Conservation (phyloP, 2,329 filamentous ascomycete species). For the Cladorrhinum sp. region DNA sequence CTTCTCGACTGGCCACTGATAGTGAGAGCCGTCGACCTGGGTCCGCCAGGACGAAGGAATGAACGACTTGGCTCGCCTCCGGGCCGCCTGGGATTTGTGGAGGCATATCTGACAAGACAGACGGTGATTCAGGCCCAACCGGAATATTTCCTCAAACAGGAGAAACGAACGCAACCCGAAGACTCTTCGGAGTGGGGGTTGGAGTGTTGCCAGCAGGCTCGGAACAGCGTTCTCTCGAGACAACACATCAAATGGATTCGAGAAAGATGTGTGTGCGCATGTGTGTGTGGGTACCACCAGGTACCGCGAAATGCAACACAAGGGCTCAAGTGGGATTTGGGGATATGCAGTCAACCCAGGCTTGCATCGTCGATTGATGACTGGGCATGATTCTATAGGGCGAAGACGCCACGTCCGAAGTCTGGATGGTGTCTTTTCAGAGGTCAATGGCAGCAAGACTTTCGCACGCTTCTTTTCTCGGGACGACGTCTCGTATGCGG, state of each 20-base stretch:
- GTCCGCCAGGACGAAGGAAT: conserved; percentile 19
- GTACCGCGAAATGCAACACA: conserved; percentile 29
- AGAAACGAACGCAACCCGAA: no score
- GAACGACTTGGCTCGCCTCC: conserved; percentile 17
- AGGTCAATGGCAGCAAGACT: conserved; percentile 19
- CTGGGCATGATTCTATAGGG: conserved; percentile 44
- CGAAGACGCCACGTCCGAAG: conserved; percentile 25
- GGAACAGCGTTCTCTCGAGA: neutral
- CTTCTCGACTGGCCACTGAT: conserved; percentile 21
- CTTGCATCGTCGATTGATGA: conserved; percentile 36
- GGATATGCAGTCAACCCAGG: conserved; percentile 29
- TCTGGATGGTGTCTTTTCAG: conserved; percentile 24
- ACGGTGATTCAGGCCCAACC: neutral
- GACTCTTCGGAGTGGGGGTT: no score
- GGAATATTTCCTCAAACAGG: no score
- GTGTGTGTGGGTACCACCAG: conserved; percentile 26
- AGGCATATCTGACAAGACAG: conserved; percentile 20
- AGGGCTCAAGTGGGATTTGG: conserved; percentile 25
- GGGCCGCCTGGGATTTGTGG: neutral
- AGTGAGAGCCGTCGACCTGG: conserved; percentile 20
- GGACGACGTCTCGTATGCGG: no score
- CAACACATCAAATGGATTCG: conserved; percentile 25
- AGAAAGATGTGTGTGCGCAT: conserved; percentile 25
- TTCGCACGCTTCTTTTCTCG: neutral
- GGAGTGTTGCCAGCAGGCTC: neutral